Evolutionary conservation across 768 basidiomycete species (phyloP).

Genomic region (Rhodotorula sphaerocarpa): DNA sequence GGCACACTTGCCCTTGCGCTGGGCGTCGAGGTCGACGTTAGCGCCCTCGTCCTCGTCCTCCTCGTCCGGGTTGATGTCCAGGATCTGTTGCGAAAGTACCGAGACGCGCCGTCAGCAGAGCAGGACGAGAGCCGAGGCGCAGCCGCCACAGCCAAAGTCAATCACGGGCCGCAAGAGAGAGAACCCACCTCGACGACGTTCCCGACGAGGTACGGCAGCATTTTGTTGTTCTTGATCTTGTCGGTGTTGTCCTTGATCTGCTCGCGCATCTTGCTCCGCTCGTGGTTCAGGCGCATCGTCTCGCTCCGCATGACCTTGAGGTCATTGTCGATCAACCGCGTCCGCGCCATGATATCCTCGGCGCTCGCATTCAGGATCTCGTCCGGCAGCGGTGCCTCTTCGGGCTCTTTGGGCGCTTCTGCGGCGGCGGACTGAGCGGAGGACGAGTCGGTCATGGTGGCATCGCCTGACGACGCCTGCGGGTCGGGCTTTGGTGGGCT

Average conservation of each 20-base stretch:
- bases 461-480: neutral
- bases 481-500: neutral
- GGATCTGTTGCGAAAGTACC: too few relatives aligned
- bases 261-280: constrained; percentile 93
- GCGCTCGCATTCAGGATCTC: constrained; percentile 68
- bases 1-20: constrained; percentile 94
- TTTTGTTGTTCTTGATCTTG: constrained; percentile 99
- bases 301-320: constrained; percentile 98
- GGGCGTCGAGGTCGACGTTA: constrained; percentile 89
- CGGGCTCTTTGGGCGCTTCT: constrained; percentile 36
- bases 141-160: neutral
- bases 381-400: constrained; percentile 76
- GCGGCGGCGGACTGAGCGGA: neutral
- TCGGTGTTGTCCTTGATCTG: constrained; percentile 96
- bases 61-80: constrained; percentile 75
- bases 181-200: constrained; percentile 85
- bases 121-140: too few relatives aligned
- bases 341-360: constrained; percentile 81
- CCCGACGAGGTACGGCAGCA: constrained; percentile 91
- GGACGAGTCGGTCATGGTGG: constrained; percentile 14
- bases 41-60: constrained; percentile 61
- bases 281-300: constrained; percentile 79
- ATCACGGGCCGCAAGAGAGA: neutral
- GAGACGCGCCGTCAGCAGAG: neutral
- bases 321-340: constrained; percentile 91